Evolutionary conservation across 768 basidiomycete species (phyloP).

Genomic region (Naganishia vishniacii): DNA sequence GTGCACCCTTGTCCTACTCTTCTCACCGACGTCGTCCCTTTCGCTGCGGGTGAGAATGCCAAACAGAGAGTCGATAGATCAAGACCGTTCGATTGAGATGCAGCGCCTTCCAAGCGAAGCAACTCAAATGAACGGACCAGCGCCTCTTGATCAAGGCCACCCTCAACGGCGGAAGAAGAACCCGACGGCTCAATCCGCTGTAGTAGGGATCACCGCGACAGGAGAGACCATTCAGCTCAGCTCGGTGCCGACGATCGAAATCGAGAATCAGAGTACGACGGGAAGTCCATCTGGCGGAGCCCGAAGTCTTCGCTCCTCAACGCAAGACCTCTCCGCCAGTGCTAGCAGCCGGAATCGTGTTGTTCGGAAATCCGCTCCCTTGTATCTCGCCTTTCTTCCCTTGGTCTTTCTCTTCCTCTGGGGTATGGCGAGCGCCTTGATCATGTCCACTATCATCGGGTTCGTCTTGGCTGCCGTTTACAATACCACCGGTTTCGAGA

Average conservation of each 20-base stretch:
- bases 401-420: conserved; percentile 19
- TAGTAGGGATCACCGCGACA: neutral
- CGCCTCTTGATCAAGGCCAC: neutral
- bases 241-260: neutral
- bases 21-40: conserved; percentile 24
- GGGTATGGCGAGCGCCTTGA: conserved; percentile 20
- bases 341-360: neutral
- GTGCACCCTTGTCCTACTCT: conserved; percentile 27
- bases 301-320: no score
- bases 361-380: conserved; percentile 14
- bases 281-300: no score
- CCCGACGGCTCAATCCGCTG: no score
- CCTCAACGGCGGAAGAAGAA: neutral
- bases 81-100: neutral
- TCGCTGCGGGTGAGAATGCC: neutral
- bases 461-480: conserved; percentile 27
- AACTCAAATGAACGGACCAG: no score
- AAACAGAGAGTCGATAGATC: neutral
- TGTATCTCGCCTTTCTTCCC: conserved; percentile 26
- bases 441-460: conserved; percentile 30
- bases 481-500: conserved; percentile 28
- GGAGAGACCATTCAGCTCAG: conserved; percentile 15
- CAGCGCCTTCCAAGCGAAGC: neutral
- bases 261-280: neutral
- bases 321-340: neutral